Evolutionary conservation across 148 eudicot genomes (phyloP).

Genomic region (Vaccinium macrocarpon): DNA sequence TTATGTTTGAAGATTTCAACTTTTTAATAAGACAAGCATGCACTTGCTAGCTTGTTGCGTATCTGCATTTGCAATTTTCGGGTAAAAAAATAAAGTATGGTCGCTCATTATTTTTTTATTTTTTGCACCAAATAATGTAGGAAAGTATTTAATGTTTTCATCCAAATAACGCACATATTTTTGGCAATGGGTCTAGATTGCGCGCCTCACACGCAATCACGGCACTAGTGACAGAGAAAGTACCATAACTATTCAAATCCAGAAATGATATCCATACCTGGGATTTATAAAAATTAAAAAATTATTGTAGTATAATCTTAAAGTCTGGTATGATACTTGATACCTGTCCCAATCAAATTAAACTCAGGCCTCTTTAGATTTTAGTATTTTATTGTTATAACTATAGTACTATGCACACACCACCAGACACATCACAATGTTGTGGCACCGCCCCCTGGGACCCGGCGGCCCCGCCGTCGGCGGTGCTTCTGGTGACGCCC

Average conservation of each 20-base stretch:
- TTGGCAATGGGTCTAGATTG: no score
- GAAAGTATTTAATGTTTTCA: no score
- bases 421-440: not conserved
- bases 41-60: no score
- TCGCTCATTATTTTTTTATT: no score
- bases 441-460: conserved; percentile 15
- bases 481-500: conserved; percentile 37
- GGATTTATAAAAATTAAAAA: not conserved
- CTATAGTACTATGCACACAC: not conserved
- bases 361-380: not conserved
- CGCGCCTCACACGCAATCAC: no score
- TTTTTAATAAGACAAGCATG: no score
- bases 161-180: no score
- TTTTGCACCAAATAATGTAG: no score
- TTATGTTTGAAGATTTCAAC: no score
- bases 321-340: not conserved
- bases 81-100: no score
- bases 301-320: not conserved
- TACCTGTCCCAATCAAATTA: not conserved
- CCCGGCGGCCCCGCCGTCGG: conserved; percentile 24
- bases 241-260: not conserved
- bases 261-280: not conserved
- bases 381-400: not conserved
- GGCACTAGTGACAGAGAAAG: not conserved
- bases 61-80: no score